Percentiles rank a stretch among this genome's conserved stretches.
Evolutionary conservation across 2,329 filamentous ascomycete genomes (phyloP).

Genomic region (Paramyrothecium sp.): DNA sequence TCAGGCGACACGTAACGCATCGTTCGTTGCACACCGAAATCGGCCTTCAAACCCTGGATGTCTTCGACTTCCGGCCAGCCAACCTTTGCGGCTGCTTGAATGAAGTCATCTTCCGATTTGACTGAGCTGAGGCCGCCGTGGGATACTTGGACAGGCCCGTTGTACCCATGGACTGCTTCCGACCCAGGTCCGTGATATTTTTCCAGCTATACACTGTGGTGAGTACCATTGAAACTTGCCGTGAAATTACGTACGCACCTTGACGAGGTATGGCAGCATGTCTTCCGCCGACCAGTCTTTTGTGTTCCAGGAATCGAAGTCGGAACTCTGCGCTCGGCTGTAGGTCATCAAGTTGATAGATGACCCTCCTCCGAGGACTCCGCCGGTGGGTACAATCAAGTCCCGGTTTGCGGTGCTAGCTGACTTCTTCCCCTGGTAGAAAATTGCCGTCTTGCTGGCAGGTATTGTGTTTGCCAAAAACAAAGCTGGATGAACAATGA

Average conservation of each 20-base stretch:
- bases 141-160: neutral
- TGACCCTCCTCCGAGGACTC: conserved; percentile 10
- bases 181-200: neutral
- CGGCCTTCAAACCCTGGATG: neutral
- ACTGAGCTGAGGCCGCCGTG: neutral
- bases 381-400: conserved; percentile 13
- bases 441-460: conserved; percentile 10
- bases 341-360: conserved; percentile 24
- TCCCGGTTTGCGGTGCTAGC: conserved; percentile 13
- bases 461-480: conserved; percentile 10
- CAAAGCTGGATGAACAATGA: conserved; percentile 46
- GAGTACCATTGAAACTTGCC: neutral
- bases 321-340: conserved; percentile 9
- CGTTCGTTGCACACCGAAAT: neutral
- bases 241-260: neutral
- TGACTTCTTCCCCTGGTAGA: conserved; percentile 14
- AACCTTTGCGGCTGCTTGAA: neutral
- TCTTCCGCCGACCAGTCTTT: neutral
- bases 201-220: neutral
- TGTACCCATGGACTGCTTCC: neutral
- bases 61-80: neutral
- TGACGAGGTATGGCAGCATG: neutral
- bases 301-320: neutral
- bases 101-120: neutral
- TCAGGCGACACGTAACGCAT: neutral